Base-by-base conservation (phyloP, 1,284 basidiomycete species). In the Ceraceosorus guamensis region DNA sequence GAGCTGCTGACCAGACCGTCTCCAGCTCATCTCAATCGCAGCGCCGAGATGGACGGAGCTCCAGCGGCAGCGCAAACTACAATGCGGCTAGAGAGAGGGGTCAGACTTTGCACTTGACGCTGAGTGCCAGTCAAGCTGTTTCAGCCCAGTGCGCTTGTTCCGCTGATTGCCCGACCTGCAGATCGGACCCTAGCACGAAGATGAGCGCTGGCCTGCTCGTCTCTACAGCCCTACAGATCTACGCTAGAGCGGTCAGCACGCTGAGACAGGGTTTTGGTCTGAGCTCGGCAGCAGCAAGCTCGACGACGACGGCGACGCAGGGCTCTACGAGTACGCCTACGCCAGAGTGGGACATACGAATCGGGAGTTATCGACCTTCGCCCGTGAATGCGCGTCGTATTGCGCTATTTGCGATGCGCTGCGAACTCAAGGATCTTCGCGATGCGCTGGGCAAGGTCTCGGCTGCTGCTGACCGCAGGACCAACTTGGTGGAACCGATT, bases 211-310 rank as follows among this genome's bases (percentile, higher is more conserved):
- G 60, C 37, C 45, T 76, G 41, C 58, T 76, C 0, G 68, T 76
- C 6, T 65, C 63, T 1, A 75, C 73, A 0, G 71, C 71, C 14
- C 61, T 76, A 32, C 73, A 76, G 61, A 76, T 76, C 47, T 76
- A 76, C 52, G 67, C 72, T 2, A 53, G 71, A 2, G 73, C 73
- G 13, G 67, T 76, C 32, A 57, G 67, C 34, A 67, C 67, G 13
- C 50, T 76, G 37, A 56, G 68, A 10, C 67, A 72, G 31, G 70
- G 71, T 3, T 67, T 75, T 11, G 56, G 57, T 6, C 39, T 47
- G 4, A 34, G 52, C 24, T 35, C 49, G 33, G n/a, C n/a, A n/a
- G n/a, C n/a, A n/a, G 43, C 2, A 32, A 11, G 5, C 18, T 49
- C 11, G 39, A 1, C n/a, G 46, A 14, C 31, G 55, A 32, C 10